Evolutionary conservation across 108 stramenopile species (phyloP).

Genomic region (Nitzschia sp.): DNA sequence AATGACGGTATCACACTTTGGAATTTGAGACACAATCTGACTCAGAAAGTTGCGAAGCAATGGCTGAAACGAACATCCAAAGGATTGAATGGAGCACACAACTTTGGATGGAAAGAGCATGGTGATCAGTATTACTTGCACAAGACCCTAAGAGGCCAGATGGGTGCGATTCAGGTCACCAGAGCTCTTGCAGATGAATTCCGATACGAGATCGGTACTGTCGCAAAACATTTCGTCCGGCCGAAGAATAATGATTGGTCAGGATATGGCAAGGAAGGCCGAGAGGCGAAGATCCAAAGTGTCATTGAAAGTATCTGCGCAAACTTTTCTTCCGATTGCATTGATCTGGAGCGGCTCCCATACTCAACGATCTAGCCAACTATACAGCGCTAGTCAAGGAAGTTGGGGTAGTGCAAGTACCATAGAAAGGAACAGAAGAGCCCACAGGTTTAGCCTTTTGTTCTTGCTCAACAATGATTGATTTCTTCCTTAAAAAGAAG

Average conservation of each 20-base stretch:
- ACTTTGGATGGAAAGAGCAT: background rate
- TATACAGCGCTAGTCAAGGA: too few relatives aligned
- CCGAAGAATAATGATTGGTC: constrained; percentile 5
- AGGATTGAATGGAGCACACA: background rate
- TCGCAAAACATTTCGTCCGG: constrained; percentile 4
- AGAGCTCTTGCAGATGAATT: constrained; percentile 11
- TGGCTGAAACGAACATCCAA: constrained; percentile 7
- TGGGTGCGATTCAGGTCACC: background rate
- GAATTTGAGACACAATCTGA: constrained; percentile 9
- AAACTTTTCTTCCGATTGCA: constrained; percentile 12
- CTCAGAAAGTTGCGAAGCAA: background rate
- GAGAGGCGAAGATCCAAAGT: constrained; percentile 10
- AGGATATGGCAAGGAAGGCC: background rate
- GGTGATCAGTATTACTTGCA: constrained; percentile 19
- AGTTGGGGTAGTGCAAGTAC: too few relatives aligned
- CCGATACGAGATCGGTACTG: background rate
- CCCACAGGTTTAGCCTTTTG: too few relatives aligned
- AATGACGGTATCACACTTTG: constrained; percentile 19
- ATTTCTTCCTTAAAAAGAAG: too few relatives aligned
- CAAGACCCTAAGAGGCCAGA: background rate
- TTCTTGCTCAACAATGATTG: too few relatives aligned
- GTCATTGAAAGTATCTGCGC: constrained; percentile 11
- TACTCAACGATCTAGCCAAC: constrained; percentile 3
- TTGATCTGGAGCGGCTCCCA: constrained; percentile 4
- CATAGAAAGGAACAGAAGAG: too few relatives aligned